These are phyloP conservation scores for Cytospora mali DNA, from an alignment of 2,329 filamentous ascomycete species.

Conservation along the genomic window DNA sequence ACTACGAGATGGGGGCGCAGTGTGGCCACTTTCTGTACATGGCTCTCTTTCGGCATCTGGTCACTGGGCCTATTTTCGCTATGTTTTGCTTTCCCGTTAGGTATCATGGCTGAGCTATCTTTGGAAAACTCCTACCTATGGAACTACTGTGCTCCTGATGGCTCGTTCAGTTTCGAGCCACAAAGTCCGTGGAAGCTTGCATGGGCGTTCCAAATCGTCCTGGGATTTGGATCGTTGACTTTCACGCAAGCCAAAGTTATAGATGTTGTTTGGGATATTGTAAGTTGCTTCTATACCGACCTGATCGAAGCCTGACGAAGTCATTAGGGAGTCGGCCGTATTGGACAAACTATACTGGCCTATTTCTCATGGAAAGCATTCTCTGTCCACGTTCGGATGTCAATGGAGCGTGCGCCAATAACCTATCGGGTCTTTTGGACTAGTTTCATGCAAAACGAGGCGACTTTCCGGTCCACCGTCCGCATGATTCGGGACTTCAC, in stretches of 20 bases:
- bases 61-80: not conserved
- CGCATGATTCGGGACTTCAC: slow-evolving; percentile 31
- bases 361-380: slow-evolving; percentile 36
- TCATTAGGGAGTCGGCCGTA: slow-evolving; percentile 34
- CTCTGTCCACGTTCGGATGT: slow-evolving; percentile 33
- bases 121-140: not conserved
- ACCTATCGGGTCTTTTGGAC: slow-evolving; percentile 35
- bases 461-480: slow-evolving; percentile 30
- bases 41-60: not conserved
- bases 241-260: slow-evolving; percentile 35
- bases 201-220: slow-evolving; percentile 33
- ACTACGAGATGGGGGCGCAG: slow-evolving; percentile 4
- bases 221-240: slow-evolving; percentile 29
- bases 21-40: not conserved
- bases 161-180: slow-evolving; percentile 5
- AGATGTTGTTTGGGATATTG: slow-evolving; percentile 36
- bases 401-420: slow-evolving; percentile 33
- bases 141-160: slow-evolving; percentile 13
- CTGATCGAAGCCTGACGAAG: not conserved
- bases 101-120: not conserved
- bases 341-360: slow-evolving; percentile 34
- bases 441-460: slow-evolving; percentile 32
- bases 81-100: not conserved
- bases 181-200: slow-evolving; percentile 25
- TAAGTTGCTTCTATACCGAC: slow-evolving; percentile 24